Base-by-base conservation (phyloP, 306 rosid genomes). In the Dalbergia cultrata region DNA sequence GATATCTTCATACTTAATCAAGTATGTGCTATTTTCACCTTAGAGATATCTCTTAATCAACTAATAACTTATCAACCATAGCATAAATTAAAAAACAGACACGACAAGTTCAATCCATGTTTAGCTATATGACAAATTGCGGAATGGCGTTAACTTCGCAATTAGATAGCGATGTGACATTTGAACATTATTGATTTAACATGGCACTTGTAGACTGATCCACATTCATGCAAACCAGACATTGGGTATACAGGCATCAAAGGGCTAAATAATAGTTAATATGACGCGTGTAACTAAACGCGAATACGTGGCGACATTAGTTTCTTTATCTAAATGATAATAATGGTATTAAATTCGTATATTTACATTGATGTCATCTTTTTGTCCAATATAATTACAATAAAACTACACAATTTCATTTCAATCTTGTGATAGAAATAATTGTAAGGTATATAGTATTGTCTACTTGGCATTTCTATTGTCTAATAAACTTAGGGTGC, bases 31-130 rank as follows among this genome's bases (percentile, higher is more conserved):
- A 3, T 35, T 6, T 35, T 35, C 41, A 35, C 41, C 41, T 35
- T 35, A 35, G 7, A 4, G 0, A 35, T 35, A 35, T 35, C 7
- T 35, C 41, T 35, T 35, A 35, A 35, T 35, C 1, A 35, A 35
- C 7, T 4, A 37, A 37, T 37, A 37, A 37, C 41, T 5, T 37
- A 37, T 0, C 0, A 37, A 37, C 5, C 5, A 34, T 64, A 35
- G 8, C 16, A 16, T 35, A 26, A n/a, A n/a, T n/a, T n/a, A n/a
- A 64, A 3, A 64, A 9, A 37, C 47, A 64, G 13, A 64, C 31
- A 64, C 70, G 26, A 64, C 70, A 64, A 64, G 49, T 37, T 35
- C 26, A 64, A 62, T 14, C 2, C 19, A 60, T 60, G 68, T 7
- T 62, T 62, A 34, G 68, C 7, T n/a, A 35, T 43, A 13, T 6